Conservation (phyloP, 768 basidiomycete species). For the Pleurotus sapidus region DNA sequence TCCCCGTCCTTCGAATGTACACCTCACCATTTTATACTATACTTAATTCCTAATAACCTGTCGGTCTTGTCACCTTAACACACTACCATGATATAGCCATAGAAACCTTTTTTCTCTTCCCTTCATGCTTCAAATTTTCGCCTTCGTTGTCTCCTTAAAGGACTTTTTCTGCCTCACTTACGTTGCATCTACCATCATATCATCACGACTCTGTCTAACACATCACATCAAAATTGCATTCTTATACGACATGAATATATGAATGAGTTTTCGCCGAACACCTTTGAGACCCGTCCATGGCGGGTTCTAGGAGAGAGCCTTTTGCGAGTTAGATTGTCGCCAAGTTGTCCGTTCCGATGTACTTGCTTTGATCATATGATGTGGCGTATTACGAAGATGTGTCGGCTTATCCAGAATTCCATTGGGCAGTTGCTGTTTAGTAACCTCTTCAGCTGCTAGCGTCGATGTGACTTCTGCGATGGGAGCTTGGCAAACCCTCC, state of each 20-base stretch:
- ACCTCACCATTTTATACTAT: neutral
- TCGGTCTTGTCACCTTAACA: neutral
- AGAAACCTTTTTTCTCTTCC: neutral
- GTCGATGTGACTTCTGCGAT: too few relatives aligned
- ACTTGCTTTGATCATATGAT: too few relatives aligned
- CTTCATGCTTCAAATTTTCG: neutral
- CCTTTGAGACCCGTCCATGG: too few relatives aligned
- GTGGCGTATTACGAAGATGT: too few relatives aligned
- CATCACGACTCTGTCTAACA: neutral
- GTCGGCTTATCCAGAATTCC: too few relatives aligned
- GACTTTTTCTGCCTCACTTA: neutral
- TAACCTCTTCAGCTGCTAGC: too few relatives aligned
- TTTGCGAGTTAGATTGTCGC: too few relatives aligned
- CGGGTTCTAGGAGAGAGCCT: too few relatives aligned
- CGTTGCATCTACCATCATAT: neutral
- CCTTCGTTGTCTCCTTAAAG: neutral
- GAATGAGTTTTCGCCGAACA: too few relatives aligned
- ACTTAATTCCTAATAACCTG: slow-evolving; percentile 1
- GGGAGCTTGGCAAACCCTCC: too few relatives aligned
- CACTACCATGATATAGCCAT: slow-evolving; percentile 5
- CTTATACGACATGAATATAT: neutral
- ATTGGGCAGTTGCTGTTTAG: too few relatives aligned
- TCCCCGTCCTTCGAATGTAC: slow-evolving; percentile 1
- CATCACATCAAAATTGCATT: neutral
- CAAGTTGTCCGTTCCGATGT: too few relatives aligned